phyloP scores from a whole-genome alignment of 176 grass and related monocot genomes.

The Alloteropsis semialata region DNA sequence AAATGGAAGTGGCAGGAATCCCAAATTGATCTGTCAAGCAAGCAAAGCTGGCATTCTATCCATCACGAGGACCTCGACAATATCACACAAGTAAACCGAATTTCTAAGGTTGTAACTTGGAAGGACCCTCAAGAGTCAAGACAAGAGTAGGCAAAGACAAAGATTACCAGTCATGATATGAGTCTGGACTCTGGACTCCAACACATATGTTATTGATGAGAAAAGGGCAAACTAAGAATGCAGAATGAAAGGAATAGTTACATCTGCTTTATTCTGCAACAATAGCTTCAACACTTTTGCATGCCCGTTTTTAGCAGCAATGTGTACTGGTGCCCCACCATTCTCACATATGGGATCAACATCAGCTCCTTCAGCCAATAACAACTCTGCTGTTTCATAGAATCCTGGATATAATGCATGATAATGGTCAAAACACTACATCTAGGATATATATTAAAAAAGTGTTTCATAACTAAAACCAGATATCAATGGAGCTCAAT shows the following conservation, averaged over 20 bases:
- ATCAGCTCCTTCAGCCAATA: neutral
- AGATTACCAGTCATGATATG: neutral
- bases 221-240: neutral
- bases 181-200: neutral
- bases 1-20: neutral
- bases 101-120: neutral
- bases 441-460: neutral
- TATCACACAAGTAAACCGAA: neutral
- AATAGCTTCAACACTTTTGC: neutral
- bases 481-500: neutral
- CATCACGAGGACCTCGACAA: neutral
- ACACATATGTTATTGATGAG: neutral
- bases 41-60: neutral
- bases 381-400: neutral
- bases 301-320: slow-evolving; percentile 2
- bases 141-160: neutral
- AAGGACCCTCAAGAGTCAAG: neutral
- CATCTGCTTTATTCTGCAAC: neutral
- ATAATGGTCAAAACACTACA: neutral
- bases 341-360: slow-evolving; percentile 19
- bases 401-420: neutral
- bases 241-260: neutral
- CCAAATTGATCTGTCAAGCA: no score
- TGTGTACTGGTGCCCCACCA: neutral
- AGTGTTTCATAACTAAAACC: neutral